Base-by-base conservation (phyloP, 305 asterid species). In the Ilex paraguariensis region DNA sequence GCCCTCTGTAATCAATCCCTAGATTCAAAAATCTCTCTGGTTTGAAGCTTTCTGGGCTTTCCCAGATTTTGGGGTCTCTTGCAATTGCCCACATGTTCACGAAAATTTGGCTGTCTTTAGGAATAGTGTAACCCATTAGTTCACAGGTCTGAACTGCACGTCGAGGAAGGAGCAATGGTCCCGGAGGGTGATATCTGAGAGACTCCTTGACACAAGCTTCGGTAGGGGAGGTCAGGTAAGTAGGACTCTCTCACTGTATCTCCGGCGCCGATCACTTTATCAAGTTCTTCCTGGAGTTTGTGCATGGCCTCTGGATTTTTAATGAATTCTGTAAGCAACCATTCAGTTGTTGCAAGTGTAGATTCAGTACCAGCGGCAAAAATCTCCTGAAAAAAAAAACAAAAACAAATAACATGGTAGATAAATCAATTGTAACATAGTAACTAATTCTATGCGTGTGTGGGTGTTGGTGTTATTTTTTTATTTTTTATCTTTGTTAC, bases 351-450 rank as follows among this genome's bases (percentile, higher is more conserved):
- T 30, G 31, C 53, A 56, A 33, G 36, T 17, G 69, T 42, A 49
- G 62, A 13, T 44, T 64, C 68, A 14, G 68, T 54, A 10, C 68
- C 68, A 21, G 68, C 68, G 12, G 3, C 30, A 56, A 64, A 55
- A 17, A 64, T 13, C 49, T 64, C 68, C 68, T 64, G 32, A 21
- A 21, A 21, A 21, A 21, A 21, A 0, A 21, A 21, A 21, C 1
- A 17, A n/a, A n/a, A n/a, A 21, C 28, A 21, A 21, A 21, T 21
- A 21, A 1, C 28, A 21, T 21, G 28, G 2, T 21, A 21, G 28
- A 21, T 21, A 21, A 21, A 21, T 21, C 28, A 21, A 21, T 21
- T 21, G 28, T 21, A 21, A 21, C 28, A 21, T 21, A 21, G 28
- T 21, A 21, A 21, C 28, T 21, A 1, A 21, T 21, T 21, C 28